These are phyloP conservation scores for Earliella scabrosa DNA, from an alignment of 1,284 basidiomycete genomes.

Conservation along the genomic window DNA sequence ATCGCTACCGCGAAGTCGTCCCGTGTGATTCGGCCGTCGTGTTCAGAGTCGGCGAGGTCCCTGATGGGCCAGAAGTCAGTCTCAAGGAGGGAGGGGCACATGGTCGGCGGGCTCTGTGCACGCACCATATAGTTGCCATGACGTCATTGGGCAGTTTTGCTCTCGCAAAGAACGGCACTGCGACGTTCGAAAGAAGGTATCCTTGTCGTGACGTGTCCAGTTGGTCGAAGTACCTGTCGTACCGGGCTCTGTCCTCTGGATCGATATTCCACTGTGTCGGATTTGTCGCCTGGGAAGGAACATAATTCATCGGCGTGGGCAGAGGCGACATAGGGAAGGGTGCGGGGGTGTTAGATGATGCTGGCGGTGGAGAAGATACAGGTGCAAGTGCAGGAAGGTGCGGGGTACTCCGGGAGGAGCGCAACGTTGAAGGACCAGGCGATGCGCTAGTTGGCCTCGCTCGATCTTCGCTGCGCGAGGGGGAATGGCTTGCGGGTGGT, in stretches of 20 bases:
- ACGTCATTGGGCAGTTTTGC: constrained; percentile 84
- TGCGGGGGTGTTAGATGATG: background rate
- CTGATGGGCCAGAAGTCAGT: constrained; percentile 44
- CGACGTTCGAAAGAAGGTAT: constrained; percentile 89
- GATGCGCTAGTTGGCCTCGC: background rate
- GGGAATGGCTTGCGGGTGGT: background rate
- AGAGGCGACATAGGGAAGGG: constrained; percentile 19
- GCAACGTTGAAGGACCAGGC: constrained; percentile 7
- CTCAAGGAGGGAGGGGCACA: no score
- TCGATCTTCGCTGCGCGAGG: constrained; percentile 3
- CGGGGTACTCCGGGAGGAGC: constrained; percentile 16
- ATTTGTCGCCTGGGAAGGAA: constrained; percentile 11
- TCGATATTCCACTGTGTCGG: constrained; percentile 78
- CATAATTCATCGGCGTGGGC: constrained; percentile 7
- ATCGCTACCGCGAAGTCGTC: constrained; percentile 98
- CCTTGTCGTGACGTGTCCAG: constrained; percentile 82
- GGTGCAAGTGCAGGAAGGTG: constrained; percentile 1
- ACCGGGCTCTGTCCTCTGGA: constrained; percentile 75
- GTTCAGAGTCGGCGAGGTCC: constrained; percentile 93
- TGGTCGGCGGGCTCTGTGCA: no score
- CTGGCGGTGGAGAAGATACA: constrained; percentile 1
- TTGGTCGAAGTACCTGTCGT: constrained; percentile 85
- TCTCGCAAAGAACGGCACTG: constrained; percentile 95
- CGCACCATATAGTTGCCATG: constrained; percentile 92
- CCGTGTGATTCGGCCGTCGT: constrained; percentile 84